Conservation (phyloP, 768 basidiomycete genomes). For the Rhodotorula babjevae region DNA sequence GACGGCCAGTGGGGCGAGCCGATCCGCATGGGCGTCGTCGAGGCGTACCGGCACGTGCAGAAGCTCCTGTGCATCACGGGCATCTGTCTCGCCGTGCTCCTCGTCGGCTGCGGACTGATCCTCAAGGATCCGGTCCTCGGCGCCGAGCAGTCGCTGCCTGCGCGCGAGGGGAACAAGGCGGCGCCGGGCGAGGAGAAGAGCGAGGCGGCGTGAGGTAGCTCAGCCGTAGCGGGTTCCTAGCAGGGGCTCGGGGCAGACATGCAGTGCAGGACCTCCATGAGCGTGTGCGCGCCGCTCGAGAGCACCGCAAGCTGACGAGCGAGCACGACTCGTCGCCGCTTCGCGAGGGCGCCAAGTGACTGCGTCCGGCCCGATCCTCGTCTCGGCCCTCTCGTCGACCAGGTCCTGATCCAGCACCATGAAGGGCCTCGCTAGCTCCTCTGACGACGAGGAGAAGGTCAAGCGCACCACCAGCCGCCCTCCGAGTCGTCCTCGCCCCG, state of each 20-base stretch:
- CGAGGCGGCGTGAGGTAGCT: too few relatives aligned
- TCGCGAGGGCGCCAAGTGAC: too few relatives aligned
- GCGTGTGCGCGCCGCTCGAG: too few relatives aligned
- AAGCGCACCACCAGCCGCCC: background rate
- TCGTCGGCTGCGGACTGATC: constrained; percentile 5
- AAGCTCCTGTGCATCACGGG: constrained; percentile 36
- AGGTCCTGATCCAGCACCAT: background rate
- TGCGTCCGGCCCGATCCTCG: too few relatives aligned
- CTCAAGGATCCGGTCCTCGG: constrained; percentile 21
- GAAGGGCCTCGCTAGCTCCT: constrained; percentile 10
- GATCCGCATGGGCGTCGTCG: constrained; percentile 23
- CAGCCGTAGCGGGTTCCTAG: too few relatives aligned
- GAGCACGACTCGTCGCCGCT: too few relatives aligned
- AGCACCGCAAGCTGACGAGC: too few relatives aligned
- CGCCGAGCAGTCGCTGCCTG: constrained; percentile 20
- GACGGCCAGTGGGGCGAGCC: constrained; percentile 20
- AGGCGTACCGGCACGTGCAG: constrained; percentile 30
- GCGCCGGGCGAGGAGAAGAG: background rate
- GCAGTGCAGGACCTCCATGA: too few relatives aligned
- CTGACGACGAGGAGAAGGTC: constrained; percentile 19
- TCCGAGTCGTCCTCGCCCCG: background rate
- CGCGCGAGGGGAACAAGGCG: background rate
- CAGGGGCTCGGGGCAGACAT: too few relatives aligned
- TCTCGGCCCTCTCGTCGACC: too few relatives aligned
- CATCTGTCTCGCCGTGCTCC: constrained; percentile 4